phyloP scores from a whole-genome alignment of 108 stramenopile species.

The Skeletonema tropicum region DNA sequence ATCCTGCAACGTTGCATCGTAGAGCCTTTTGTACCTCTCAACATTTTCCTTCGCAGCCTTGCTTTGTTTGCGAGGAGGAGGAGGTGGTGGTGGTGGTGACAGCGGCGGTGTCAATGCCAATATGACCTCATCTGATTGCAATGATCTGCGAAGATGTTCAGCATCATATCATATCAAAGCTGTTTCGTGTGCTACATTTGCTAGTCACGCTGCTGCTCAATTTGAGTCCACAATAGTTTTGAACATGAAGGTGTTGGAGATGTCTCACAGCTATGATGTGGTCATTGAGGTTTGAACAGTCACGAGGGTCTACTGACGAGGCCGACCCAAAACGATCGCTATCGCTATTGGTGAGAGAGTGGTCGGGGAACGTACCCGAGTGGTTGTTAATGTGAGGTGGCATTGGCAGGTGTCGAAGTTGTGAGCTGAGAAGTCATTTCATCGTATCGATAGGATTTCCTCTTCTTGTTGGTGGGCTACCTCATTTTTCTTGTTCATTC shows the following conservation, averaged over 20 bases:
- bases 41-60: neutral
- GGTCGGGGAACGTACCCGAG: neutral
- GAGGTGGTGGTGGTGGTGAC: neutral
- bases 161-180: neutral
- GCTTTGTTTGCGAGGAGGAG: no score
- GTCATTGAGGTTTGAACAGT: neutral
- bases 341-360: neutral
- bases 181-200: neutral
- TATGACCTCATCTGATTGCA: neutral
- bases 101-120: neutral
- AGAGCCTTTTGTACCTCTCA: neutral
- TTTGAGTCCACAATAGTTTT: neutral
- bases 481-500: no score
- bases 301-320: neutral
- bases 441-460: no score
- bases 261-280: neutral
- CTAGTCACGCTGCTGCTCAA: neutral
- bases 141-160: neutral
- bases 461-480: no score
- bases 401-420: neutral
- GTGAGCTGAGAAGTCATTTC: neutral
- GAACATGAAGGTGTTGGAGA: neutral
- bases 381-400: neutral
- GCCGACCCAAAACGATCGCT: neutral
- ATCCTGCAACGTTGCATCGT: neutral